Evolutionary conservation across 2,329 filamentous ascomycete genomes (phyloP), one percentile per base, ranked within the genome.

Genomic region (Diaporthe vexans): DNA sequence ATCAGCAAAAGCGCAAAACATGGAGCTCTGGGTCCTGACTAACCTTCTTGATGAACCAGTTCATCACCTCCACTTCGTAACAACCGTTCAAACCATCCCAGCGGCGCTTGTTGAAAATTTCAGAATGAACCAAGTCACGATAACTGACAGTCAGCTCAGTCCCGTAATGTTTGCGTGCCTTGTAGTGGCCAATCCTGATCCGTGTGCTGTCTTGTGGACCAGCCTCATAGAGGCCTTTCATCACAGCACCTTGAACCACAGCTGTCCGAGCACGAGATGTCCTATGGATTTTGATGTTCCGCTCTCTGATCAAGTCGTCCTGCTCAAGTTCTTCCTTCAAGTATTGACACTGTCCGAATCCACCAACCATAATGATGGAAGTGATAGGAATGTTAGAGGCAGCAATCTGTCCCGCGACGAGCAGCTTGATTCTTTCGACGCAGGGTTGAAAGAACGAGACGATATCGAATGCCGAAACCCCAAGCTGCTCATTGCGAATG

Each of bases 241-340:
- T 86, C 7, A 86, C 85, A 19, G 88, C 88, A 9, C 88, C 88
- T 46, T 85, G 85, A 2, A 87, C 86, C 8, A 89, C 86, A 1
- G 87, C 85, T 1, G 83, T 82, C 87, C 88, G 89, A 4, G 86
- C 84, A 74, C 85, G 85, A 19, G 84, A 81, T 0, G 88, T 87
- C 69, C 88, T 86, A 68, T 89, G 79, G 37, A 90, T 83, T 37
- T 85, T 80, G 10, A 85, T 82, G 7, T 35, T 21, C 3, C 61
- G 24, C 1, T 48, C 24, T 51, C 5, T 35, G 29, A 65, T 21
- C 37, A 57, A n/a, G 8, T 0, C 4, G 17, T 71, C 52, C 1
- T n/a, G 17, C n/a, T 59, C 40, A 6, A 59, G 68, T 7, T 48
- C 29, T 19, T 71, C 68, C 10, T 19, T 57, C 8, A 88, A 80